Evolutionary conservation across 73 alveolate species (phyloP), one percentile per base, ranked within the genome.

Genomic region (Effrenium voratum): DNA sequence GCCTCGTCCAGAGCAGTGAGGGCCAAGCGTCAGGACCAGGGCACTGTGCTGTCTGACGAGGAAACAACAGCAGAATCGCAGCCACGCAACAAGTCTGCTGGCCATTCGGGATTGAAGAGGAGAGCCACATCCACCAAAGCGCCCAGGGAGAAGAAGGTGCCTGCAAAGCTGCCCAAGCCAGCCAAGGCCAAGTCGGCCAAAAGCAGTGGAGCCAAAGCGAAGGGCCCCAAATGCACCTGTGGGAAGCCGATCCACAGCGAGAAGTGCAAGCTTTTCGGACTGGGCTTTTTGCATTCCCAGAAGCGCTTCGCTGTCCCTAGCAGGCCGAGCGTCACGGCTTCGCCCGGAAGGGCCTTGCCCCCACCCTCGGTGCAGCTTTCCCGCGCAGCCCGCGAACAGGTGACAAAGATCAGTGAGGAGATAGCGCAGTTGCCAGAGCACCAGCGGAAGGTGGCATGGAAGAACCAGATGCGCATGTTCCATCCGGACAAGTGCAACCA

Each of bases 401-500:
- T 81, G 26, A 59, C 34, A 2, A 45, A 81, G 91, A 81, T 81
- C 73, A 81, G 73, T n/a, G 73, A 47, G 10, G 91, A 81, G 91
- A 81, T 81, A 24, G 91, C 45, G 16, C 91, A 16, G 72, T 72
- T 81, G 34, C 91, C 91, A 19, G 47, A 49, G 32, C 73, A 81
- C 47, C 91, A 81, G 49, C 45, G 91, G 73, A 81, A 72, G 47
- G 47, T 70, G 19, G 91, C 91, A 8, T 81, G 91, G 91, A 81
- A 81, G 73, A 81, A 81, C 47, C 91, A 81, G 73, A 81, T 81
- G 91, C 91, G 91, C 45, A 81, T 81, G 91, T 81, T 47, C 91
- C 91, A 81, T 41, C 91, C 91, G 47, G 91, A 81, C 91, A 81
- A 81, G 91, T n/a, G n/a, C n/a, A n/a, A n/a, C n/a, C n/a, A n/a